phyloP scores from a whole-genome alignment of 164 flowering plant species.

The Dillenia turbinata region DNA sequence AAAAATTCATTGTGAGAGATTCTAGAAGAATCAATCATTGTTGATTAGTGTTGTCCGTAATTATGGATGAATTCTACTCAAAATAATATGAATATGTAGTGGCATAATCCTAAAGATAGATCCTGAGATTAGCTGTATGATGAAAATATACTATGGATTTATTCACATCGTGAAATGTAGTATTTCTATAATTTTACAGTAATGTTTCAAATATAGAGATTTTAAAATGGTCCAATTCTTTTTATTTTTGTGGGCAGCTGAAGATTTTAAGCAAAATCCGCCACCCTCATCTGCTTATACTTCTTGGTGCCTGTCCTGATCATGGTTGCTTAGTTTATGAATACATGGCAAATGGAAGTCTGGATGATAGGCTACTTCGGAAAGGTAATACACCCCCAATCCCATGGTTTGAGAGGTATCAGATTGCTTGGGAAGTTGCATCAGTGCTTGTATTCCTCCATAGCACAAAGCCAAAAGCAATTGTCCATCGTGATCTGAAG shows the following conservation, averaged over 20 bases:
- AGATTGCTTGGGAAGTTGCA: conserved; percentile 91
- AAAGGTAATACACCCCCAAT: conserved; percentile 48
- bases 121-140: too few relatives aligned
- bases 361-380: conserved; percentile 58
- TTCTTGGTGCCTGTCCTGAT: conserved; percentile 86
- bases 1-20: too few relatives aligned
- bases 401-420: conserved; percentile 73
- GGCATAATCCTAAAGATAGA: too few relatives aligned
- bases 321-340: conserved; percentile 87
- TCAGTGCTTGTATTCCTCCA: conserved; percentile 79
- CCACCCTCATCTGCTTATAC: conserved; percentile 87
- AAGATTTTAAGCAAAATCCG: conserved; percentile 71
- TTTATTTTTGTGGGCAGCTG: conserved; percentile 46
- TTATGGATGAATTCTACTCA: too few relatives aligned
- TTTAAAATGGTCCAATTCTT: background rate
- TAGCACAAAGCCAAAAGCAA: conserved; percentile 65
- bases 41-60: too few relatives aligned
- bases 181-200: background rate
- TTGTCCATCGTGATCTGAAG: conserved; percentile 88
- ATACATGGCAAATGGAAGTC: conserved; percentile 88
- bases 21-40: too few relatives aligned
- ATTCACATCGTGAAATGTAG: background rate
- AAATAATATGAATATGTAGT: too few relatives aligned
- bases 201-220: background rate
- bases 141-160: background rate